Evolutionary conservation across 2,329 filamentous ascomycete genomes (phyloP).

Genomic region (Ophiostoma novo-ulmi): DNA sequence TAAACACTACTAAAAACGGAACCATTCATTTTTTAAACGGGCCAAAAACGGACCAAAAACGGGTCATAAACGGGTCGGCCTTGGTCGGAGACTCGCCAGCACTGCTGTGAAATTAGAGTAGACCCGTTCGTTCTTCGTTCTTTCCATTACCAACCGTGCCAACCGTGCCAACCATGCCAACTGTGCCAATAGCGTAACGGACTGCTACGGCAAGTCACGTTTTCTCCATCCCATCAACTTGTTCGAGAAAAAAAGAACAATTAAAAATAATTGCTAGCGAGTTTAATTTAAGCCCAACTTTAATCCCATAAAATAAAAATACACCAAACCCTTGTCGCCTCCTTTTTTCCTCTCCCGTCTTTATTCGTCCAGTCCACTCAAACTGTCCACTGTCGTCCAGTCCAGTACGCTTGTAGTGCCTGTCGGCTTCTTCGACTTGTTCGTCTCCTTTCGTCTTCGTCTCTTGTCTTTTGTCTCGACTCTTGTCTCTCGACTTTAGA

Average conservation of each 20-base stretch:
- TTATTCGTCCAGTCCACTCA: not conserved
- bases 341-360: conserved; percentile 13
- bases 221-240: conserved; percentile 9
- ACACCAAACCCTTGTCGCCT: conserved; percentile 17
- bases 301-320: conserved; percentile 14
- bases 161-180: not conserved
- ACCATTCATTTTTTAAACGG: not conserved
- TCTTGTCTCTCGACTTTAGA: not conserved
- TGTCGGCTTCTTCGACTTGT: conserved; percentile 18
- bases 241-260: conserved; percentile 15
- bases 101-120: not conserved
- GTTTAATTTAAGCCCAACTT: conserved; percentile 3
- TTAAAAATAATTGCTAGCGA: conserved; percentile 7
- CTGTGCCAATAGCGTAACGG: conserved; percentile 10
- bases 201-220: conserved; percentile 12
- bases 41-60: not conserved
- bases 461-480: conserved; percentile 9
- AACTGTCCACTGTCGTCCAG: conserved; percentile 11
- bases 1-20: not conserved
- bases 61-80: conserved; percentile 1
- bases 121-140: not conserved
- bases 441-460: conserved; percentile 8
- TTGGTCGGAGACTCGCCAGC: not conserved
- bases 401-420: conserved; percentile 9
- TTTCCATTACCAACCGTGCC: too few species aligned